Percentiles rank a stretch among this genome's conserved stretches.
Conservation (phyloP, 805 yeast genomes). For the Candida ponderosae region DNA sequence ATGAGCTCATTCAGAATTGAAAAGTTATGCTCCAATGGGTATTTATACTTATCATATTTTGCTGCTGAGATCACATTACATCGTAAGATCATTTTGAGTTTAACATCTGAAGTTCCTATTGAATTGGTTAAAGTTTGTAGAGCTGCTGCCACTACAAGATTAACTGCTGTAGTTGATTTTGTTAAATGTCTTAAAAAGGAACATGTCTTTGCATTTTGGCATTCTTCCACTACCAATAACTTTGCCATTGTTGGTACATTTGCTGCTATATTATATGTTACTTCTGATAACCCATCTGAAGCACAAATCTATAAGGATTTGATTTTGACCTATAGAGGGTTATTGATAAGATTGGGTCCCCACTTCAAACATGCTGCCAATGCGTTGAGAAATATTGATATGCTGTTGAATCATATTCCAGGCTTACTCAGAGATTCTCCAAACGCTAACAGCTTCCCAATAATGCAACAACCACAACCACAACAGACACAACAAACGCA, state of each 20-base stretch:
- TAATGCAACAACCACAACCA: too few species aligned
- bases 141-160: slow-evolving; percentile 75
- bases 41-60: slow-evolving; percentile 76
- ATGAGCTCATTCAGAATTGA: slow-evolving; percentile 55
- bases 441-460: too few species aligned
- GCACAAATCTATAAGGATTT: slow-evolving; percentile 56
- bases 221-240: slow-evolving; percentile 69
- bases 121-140: slow-evolving; percentile 66
- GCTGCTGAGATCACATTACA: slow-evolving; percentile 86
- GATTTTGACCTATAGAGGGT: slow-evolving; percentile 70
- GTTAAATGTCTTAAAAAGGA: slow-evolving; percentile 70
- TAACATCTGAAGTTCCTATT: slow-evolving; percentile 35
- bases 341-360: slow-evolving; percentile 63
- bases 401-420: slow-evolving; percentile 68
- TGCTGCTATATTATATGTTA: slow-evolving; percentile 72
- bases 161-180: slow-evolving; percentile 76
- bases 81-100: slow-evolving; percentile 58
- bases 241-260: slow-evolving; percentile 81
- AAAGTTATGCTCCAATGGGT: slow-evolving; percentile 65
- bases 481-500: not conserved
- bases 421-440: slow-evolving; percentile 36
- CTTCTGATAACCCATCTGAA: slow-evolving; percentile 57
- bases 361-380: slow-evolving; percentile 73
- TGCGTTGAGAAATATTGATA: slow-evolving; percentile 66
- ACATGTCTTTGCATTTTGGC: slow-evolving; percentile 87